A percentile compares a stretch with the other conserved stretches of the same genome.
phyloP scores from a whole-genome alignment of 2,329 filamentous ascomycete species.

The Daldinia sp. region DNA sequence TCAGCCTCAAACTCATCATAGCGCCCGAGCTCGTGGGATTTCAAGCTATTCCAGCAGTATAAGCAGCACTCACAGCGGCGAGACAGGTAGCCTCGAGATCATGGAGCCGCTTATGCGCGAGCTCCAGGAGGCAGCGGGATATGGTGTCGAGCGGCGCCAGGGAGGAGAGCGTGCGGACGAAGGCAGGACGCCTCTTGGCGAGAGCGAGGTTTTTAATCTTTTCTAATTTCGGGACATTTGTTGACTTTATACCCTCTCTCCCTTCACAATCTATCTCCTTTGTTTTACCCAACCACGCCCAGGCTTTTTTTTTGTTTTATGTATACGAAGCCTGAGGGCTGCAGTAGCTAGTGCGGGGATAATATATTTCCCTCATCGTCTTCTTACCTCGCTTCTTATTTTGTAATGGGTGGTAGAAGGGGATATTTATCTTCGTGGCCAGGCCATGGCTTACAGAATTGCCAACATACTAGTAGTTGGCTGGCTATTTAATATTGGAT shows the following conservation, averaged over 20 bases:
- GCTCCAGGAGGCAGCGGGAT: slow-evolving; percentile 50
- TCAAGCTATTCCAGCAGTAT: slow-evolving; percentile 21
- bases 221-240: slow-evolving; percentile 22
- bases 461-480: background rate
- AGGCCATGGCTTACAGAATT: background rate
- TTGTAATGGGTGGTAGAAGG: background rate
- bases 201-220: slow-evolving; percentile 38
- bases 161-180: slow-evolving; percentile 1
- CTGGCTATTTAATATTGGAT: background rate
- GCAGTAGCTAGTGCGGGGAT: background rate
- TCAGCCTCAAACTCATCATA: slow-evolving; percentile 5
- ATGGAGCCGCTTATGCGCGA: slow-evolving; percentile 62
- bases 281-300: background rate
- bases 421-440: background rate
- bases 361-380: background rate
- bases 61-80: slow-evolving; percentile 41
- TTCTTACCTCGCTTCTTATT: no score
- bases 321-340: background rate
- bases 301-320: background rate
- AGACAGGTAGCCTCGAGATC: slow-evolving; percentile 50
- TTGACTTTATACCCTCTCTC: slow-evolving; percentile 34
- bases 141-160: background rate
- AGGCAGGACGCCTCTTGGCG: slow-evolving; percentile 9
- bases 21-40: background rate
- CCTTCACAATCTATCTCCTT: slow-evolving; percentile 2